phyloP scores from a whole-genome alignment of 352 stramenopile genomes.

The Phytophthora foliorum region DNA sequence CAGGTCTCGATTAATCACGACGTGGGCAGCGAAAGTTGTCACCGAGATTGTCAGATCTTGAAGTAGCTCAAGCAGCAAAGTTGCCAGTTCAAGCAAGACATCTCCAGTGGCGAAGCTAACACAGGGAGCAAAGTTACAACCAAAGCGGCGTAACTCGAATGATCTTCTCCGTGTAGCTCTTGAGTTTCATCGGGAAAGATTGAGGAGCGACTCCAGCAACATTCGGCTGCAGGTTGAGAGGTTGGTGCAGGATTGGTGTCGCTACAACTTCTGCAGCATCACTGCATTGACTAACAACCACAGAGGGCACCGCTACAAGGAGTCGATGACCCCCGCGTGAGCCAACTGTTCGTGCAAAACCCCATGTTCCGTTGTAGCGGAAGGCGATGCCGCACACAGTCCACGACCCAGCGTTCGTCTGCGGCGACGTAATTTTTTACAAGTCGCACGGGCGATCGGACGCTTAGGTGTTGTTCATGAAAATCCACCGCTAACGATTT shows the following conservation, averaged over 20 bases:
- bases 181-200: constrained; percentile 22
- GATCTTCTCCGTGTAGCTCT: constrained; percentile 51
- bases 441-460: constrained; percentile 21
- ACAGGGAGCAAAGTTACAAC: no score
- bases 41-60: not conserved
- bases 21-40: constrained; percentile 3
- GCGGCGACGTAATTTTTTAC: constrained; percentile 29
- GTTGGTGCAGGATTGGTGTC: constrained; percentile 18
- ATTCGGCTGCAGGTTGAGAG: no score
- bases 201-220: no score
- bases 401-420: constrained; percentile 68
- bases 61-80: constrained; percentile 15
- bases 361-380: constrained; percentile 87
- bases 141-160: no score
- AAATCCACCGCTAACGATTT: constrained; percentile 28
- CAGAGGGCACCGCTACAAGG: constrained; percentile 66
- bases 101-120: no score
- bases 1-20: not conserved
- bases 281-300: no score
- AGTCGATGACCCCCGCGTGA: no score
- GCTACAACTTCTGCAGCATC: no score
- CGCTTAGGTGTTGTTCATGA: constrained; percentile 23
- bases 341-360: constrained; percentile 61
- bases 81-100: no score
- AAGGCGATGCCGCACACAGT: constrained; percentile 84